Percentiles rank a stretch among this genome's conserved stretches.
Conservation (phyloP, 148 eudicot species). For the Spergularia bocconei region DNA sequence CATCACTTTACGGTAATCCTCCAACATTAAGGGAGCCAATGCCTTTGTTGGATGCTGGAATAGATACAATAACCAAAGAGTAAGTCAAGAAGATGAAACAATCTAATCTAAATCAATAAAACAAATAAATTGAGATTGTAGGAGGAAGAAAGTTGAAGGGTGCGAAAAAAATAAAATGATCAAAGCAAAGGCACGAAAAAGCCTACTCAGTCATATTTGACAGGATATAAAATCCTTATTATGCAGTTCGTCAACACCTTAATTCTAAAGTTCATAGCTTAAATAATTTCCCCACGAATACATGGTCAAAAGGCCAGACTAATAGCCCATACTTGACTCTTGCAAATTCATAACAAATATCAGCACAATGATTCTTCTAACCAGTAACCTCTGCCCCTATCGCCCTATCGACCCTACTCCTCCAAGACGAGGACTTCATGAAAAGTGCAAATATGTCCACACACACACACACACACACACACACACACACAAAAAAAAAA, state of each 20-base stretch:
- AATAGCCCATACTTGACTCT: too few species aligned
- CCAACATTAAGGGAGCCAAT: conserved; percentile 81
- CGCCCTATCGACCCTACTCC: too few species aligned
- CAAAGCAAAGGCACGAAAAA: neutral
- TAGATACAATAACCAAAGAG: neutral
- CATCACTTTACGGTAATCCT: conserved; percentile 88
- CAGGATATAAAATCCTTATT: neutral
- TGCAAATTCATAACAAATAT: too few species aligned
- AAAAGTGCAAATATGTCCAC: neutral
- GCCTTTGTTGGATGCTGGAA: conserved; percentile 89
- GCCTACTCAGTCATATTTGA: too few species aligned
- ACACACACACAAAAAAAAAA: too few species aligned
- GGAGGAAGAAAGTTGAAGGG: neutral
- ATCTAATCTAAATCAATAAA: neutral
- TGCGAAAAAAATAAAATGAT: neutral
- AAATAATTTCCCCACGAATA: neutral
- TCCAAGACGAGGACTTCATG: too few species aligned
- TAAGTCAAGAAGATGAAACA: neutral
- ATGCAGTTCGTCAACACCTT: neutral
- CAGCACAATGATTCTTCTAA: too few species aligned
- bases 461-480: too few species aligned
- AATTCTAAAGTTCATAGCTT: neutral
- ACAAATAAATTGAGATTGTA: neutral
- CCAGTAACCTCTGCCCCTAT: too few species aligned
- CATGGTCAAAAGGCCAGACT: neutral